Percentiles rank a stretch among this genome's conserved stretches.
These are phyloP conservation scores for Carex parvula DNA, from an alignment of 176 grass and related monocot genomes.

Conservation along the genomic window DNA sequence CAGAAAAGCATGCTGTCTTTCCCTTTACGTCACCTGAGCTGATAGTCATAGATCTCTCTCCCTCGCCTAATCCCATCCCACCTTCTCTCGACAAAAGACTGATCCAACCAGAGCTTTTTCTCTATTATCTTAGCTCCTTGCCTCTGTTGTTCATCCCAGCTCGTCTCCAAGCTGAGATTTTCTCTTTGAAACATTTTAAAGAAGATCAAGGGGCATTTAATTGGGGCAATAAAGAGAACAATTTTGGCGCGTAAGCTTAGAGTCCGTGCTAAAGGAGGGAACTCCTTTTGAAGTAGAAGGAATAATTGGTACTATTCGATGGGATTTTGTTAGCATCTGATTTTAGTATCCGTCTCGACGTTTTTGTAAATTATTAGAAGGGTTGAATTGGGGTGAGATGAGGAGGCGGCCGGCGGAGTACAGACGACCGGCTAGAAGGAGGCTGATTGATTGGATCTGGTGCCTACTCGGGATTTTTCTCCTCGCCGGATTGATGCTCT, in stretches of 20 bases:
- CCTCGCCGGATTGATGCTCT: conserved; percentile 68
- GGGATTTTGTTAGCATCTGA: conserved; percentile 23
- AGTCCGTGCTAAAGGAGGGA: conserved; percentile 37
- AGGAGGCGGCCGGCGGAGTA: conserved; percentile 62
- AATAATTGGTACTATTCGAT: conserved; percentile 18
- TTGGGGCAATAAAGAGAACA: conserved; percentile 9
- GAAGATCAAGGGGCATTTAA: neutral
- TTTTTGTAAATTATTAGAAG: conserved; percentile 11
- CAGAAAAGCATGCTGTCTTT: conserved; percentile 34
- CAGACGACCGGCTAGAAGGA: conserved; percentile 53
- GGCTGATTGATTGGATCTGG: conserved; percentile 83
- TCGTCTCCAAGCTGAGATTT: conserved; percentile 11
- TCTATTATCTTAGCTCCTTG: neutral
- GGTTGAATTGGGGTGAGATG: conserved; percentile 31
- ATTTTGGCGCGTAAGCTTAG: conserved; percentile 26
- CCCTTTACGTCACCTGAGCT: conserved; percentile 48
- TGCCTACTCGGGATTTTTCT: conserved; percentile 75
- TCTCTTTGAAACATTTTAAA: conserved; percentile 14
- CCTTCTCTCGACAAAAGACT: conserved; percentile 24
- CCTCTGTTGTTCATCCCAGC: conserved; percentile 4
- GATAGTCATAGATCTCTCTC: conserved; percentile 43
- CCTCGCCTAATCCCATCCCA: conserved; percentile 28
- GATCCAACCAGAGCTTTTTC: conserved; percentile 16
- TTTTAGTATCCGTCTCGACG: neutral
- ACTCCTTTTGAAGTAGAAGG: conserved; percentile 29